Evolutionary conservation across 169 alveolate genomes (phyloP).

Genomic region (Theileria luwenshuni): DNA sequence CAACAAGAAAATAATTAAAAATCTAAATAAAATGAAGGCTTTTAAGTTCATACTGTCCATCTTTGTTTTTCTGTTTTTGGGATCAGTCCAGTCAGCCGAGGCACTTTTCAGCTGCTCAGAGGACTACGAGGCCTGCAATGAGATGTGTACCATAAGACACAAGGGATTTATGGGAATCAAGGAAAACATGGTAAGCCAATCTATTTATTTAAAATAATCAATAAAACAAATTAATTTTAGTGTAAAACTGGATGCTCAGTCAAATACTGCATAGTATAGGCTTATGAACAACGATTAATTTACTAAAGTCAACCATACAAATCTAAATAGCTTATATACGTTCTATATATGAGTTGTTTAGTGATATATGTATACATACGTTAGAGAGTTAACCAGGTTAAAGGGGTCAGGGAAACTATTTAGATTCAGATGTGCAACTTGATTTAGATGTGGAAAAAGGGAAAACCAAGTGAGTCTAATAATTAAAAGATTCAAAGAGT

Average conservation of each 20-base stretch:
- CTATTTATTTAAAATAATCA: not conserved
- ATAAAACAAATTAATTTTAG: not conserved
- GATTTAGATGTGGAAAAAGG: not conserved
- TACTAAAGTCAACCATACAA: not conserved
- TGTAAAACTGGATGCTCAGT: slow-evolving; percentile 9
- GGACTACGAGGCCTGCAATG: not conserved
- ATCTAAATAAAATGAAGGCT: not conserved
- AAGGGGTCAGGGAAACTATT: too few species aligned
- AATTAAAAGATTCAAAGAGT: too few species aligned
- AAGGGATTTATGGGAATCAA: not conserved
- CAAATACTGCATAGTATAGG: slow-evolving; percentile 2
- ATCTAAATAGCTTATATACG: too few species aligned
- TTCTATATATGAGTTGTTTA: not conserved
- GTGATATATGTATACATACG: not conserved
- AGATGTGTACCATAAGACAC: not conserved
- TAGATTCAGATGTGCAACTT: too few species aligned
- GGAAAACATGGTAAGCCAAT: not conserved
- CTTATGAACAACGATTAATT: not conserved
- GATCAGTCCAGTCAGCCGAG: not conserved
- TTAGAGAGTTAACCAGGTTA: not conserved
- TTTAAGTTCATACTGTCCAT: too few species aligned
- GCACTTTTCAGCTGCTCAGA: not conserved
- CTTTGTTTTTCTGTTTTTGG: not conserved
- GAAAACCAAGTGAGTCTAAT: too few species aligned
- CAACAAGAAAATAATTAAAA: not conserved